Evolutionary conservation across 257 asterid species (phyloP).

Genomic region (Mitragyna speciosa): DNA sequence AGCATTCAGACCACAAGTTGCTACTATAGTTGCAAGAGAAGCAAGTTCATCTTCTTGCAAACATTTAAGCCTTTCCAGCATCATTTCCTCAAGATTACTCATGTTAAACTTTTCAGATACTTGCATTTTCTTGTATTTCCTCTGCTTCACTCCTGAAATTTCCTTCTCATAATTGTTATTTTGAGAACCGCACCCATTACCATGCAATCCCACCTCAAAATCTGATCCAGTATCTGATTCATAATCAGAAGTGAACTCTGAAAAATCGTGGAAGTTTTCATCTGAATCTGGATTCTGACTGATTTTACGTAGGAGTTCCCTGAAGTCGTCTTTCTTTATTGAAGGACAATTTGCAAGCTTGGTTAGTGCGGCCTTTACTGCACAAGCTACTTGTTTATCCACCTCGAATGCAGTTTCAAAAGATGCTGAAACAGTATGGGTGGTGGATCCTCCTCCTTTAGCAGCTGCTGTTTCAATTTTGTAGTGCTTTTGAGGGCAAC

Average conservation of each 20-base stretch:
- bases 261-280: conserved; percentile 30
- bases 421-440: conserved; percentile 71
- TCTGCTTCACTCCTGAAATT: conserved; percentile 17
- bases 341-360: conserved; percentile 74
- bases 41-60: conserved; percentile 85
- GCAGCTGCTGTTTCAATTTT: conserved; percentile 49
- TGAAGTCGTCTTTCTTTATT: conserved; percentile 66
- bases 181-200: conserved; percentile 14
- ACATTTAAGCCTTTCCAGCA: conserved; percentile 74
- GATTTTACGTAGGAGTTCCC: conserved; percentile 69
- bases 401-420: conserved; percentile 87
- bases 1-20: conserved; percentile 86
- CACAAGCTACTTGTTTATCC: conserved; percentile 89
- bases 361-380: conserved; percentile 77
- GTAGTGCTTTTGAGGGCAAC: conserved; percentile 48
- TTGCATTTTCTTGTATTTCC: conserved; percentile 33
- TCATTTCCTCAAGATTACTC: conserved; percentile 55
- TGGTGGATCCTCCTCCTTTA: conserved; percentile 47
- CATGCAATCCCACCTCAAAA: conserved; percentile 20
- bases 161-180: conserved; percentile 13
- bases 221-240: conserved; percentile 58
- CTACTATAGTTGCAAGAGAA: conserved; percentile 95
- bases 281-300: conserved; percentile 77
- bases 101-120: conserved; percentile 40
- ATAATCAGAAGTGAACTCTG: conserved; percentile 47